Base-by-base conservation (phyloP, 805 yeast genomes). In the Metschnikowia corniflorae region DNA sequence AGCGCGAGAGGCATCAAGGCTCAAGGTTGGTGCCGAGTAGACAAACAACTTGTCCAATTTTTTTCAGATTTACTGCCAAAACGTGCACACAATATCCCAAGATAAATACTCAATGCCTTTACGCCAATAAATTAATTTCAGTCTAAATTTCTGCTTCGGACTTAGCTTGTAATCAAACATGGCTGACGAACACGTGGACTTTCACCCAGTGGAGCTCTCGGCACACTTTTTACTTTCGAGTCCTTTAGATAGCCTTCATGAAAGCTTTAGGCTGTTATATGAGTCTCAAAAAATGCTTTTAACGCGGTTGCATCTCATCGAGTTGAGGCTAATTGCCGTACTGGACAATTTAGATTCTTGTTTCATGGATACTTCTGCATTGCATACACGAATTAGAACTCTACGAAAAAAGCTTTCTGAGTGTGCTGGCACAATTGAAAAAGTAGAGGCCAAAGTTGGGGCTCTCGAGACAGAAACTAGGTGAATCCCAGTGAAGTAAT, bases 161-260 rank as follows among this genome's bases (percentile, higher is more conserved):
- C n/a, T n/a, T n/a, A n/a, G n/a, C n/a, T n/a, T n/a, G n/a, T n/a
- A n/a, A n/a, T n/a, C n/a, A n/a, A n/a, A n/a, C 5, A 36, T 36
- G 40, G 17, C 40, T 5, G 42, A 38, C 10, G 49, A 39, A n/a
- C 22, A 26, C 8, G 31, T 43, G 22, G 70, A 71, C 20, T 61
- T 77, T 12, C 83, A 78, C 50, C 81, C 82, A 0, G 68, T 78
- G 29, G 85, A 78, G 42, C 60, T 77, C 19, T 68, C 77, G 2
- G 81, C 78, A 0, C 84, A 78, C 43, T 58, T 76, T 7, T 53
- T 78, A 2, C 50, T 78, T 6, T 78, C 78, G 21, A 72, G 74
- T 1, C 71, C 82, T 2, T 55, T 78, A 7, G 82, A 78, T 27
- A 60, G 57, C 4, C 55, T 78, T 16, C 68, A 73, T 35, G 70